Conservation (phyloP, 1,284 basidiomycete genomes). For the Mrakiaceae sp. region DNA sequence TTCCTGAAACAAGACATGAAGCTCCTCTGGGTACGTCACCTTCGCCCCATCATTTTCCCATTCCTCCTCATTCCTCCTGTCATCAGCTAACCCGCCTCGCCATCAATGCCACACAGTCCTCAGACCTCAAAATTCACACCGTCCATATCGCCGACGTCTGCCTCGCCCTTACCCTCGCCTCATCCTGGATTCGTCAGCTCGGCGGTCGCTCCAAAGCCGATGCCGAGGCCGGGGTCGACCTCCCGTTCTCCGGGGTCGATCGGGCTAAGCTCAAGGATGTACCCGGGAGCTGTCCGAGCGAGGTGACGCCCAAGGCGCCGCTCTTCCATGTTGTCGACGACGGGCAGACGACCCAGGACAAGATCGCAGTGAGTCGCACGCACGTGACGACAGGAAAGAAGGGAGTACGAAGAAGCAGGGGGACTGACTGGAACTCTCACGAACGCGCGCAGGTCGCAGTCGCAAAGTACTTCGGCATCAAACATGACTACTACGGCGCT, state of each 20-base stretch:
- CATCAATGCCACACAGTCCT: constrained; percentile 30
- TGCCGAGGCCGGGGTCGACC: constrained; percentile 51
- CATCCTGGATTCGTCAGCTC: constrained; percentile 56
- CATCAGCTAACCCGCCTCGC: neutral
- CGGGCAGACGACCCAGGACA: constrained; percentile 55
- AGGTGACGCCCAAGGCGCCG: constrained; percentile 52
- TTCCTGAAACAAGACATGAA: constrained; percentile 69
- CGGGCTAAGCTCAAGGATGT: constrained; percentile 53
- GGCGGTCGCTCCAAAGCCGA: constrained; percentile 51
- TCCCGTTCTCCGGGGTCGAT: constrained; percentile 55
- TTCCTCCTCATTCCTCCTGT: neutral
- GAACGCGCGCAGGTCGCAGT: constrained; percentile 35
- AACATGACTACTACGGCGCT: constrained; percentile 70
- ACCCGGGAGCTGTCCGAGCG: constrained; percentile 18
- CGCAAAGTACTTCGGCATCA: constrained; percentile 65
- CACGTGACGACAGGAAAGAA: too few relatives aligned
- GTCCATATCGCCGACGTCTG: constrained; percentile 68
- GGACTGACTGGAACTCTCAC: too few relatives aligned
- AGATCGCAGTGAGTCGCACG: constrained; percentile 44
- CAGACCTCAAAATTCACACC: constrained; percentile 67
- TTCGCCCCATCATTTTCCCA: neutral
- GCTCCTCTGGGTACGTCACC: constrained; percentile 44
- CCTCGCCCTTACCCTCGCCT: constrained; percentile 59
- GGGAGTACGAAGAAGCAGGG: too few relatives aligned
- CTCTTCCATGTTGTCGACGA: constrained; percentile 58